These are phyloP conservation scores for Hyparrhenia diplandra DNA, from an alignment of 176 grass and related monocot genomes.

Conservation along the genomic window DNA sequence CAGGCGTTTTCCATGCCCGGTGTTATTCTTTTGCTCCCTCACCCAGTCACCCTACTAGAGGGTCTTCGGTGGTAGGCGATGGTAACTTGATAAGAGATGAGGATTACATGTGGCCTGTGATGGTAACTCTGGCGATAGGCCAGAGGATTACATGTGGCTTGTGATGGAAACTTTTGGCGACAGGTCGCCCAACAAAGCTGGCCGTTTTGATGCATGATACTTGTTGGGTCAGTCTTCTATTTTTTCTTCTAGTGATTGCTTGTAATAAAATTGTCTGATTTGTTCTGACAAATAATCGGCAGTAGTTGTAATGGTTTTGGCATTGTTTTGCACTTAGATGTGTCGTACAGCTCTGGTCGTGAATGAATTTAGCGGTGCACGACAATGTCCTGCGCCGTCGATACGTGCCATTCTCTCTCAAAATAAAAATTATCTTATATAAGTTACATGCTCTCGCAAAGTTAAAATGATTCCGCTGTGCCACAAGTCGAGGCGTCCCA, in stretches of 20 bases:
- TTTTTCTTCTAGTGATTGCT: background rate
- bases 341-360: background rate
- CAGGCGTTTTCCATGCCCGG: conserved; percentile 1
- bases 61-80: conserved; percentile 22
- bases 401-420: no score
- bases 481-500: no score
- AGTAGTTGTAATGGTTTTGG: background rate
- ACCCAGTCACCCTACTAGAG: background rate
- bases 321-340: background rate
- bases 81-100: background rate
- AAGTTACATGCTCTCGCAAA: no score
- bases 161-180: background rate
- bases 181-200: conserved; percentile 10
- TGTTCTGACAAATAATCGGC: background rate
- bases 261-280: background rate
- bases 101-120: background rate
- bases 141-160: no score
- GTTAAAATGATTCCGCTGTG: no score
- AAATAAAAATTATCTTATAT: no score
- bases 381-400: no score
- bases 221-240: background rate
- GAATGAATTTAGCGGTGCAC: background rate
- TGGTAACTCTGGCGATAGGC: no score
- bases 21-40: conserved; percentile 44
- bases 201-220: background rate